Percentiles rank a stretch among this genome's conserved stretches.
These are phyloP conservation scores for Cordyceps javanica DNA, from an alignment of 2,329 filamentous ascomycete species.

Conservation along the genomic window DNA sequence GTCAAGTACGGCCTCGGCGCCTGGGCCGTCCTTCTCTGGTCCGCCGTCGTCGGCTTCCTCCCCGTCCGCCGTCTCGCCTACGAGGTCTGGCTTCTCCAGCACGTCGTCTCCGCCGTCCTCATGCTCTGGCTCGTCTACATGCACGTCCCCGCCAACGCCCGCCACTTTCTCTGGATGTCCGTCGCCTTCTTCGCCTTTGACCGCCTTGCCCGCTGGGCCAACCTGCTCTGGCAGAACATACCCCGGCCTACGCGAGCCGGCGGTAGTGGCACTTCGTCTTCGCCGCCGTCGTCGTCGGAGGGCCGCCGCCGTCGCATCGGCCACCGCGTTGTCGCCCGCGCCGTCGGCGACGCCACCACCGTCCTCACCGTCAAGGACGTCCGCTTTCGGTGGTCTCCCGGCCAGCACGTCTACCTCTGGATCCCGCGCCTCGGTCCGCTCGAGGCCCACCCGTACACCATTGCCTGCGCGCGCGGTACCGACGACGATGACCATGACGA, in stretches of 20 bases:
- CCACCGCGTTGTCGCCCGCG: slow-evolving; percentile 43
- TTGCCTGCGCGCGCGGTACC: slow-evolving; percentile 53
- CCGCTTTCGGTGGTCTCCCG: slow-evolving; percentile 52
- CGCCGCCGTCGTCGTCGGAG: slow-evolving; percentile 39
- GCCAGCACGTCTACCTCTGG: slow-evolving; percentile 58
- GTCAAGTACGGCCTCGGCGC: slow-evolving; percentile 62
- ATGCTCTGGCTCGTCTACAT: slow-evolving; percentile 58
- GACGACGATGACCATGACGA: too few relatives aligned
- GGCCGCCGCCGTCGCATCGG: slow-evolving; percentile 45
- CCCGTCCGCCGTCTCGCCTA: slow-evolving; percentile 62
- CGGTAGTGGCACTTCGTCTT: too few relatives aligned
- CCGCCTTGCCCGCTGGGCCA: slow-evolving; percentile 43
- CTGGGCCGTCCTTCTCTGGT: slow-evolving; percentile 62
- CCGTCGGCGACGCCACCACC: slow-evolving; percentile 46
- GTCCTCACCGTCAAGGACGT: slow-evolving; percentile 54
- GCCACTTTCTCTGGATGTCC: slow-evolving; percentile 60
- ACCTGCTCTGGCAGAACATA: slow-evolving; percentile 48
- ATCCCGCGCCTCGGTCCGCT: slow-evolving; percentile 46
- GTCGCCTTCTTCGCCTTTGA: slow-evolving; percentile 58
- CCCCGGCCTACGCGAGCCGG: too few relatives aligned
- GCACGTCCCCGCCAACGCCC: slow-evolving; percentile 55
- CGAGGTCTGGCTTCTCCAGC: slow-evolving; percentile 64
- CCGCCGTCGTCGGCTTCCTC: slow-evolving; percentile 54
- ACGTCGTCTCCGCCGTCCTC: slow-evolving; percentile 54
- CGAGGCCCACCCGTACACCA: slow-evolving; percentile 56